A percentile compares a stretch with the other conserved stretches of the same genome.
These are phyloP conservation scores for Lasiosphaeria ovina DNA, from an alignment of 495 filamentous ascomycete genomes.

Conservation along the genomic window DNA sequence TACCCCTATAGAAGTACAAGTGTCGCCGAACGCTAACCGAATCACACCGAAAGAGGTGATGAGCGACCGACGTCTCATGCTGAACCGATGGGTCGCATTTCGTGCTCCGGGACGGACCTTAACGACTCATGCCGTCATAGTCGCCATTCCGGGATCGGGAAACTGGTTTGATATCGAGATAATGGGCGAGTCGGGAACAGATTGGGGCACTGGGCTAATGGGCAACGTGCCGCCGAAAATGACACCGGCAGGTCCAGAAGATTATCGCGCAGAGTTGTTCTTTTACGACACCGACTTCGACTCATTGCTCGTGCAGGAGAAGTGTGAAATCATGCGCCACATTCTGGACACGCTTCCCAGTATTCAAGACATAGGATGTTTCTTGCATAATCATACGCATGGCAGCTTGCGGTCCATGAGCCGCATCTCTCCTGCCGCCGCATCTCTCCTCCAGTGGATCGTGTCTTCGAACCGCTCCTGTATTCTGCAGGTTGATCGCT, in stretches of 20 bases:
- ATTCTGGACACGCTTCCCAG: constrained; percentile 68
- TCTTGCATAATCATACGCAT: constrained; percentile 45
- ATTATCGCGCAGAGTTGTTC: constrained; percentile 37
- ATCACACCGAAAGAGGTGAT: background rate
- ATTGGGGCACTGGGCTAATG: background rate
- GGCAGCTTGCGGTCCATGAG: constrained; percentile 58
- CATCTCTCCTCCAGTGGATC: constrained; percentile 80
- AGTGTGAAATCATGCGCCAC: constrained; percentile 53
- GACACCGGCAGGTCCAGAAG: constrained; percentile 24
- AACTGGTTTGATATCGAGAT: constrained; percentile 10
- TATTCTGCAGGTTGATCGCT: constrained; percentile 59
- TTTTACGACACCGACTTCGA: constrained; percentile 37
- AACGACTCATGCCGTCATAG: constrained; percentile 5
- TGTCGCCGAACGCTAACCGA: background rate
- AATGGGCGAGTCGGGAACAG: constrained; percentile 3
- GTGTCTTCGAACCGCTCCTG: constrained; percentile 87
- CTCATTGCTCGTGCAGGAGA: constrained; percentile 34
- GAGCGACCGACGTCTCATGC: constrained; percentile 6
- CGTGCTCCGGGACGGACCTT: background rate
- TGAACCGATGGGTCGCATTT: constrained; percentile 22
- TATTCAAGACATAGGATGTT: constrained; percentile 61
- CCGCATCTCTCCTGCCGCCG: constrained; percentile 62
- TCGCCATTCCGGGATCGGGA: background rate
- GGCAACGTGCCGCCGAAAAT: background rate
- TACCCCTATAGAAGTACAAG: background rate